Evolutionary conservation across 257 asterid genomes (phyloP), one percentile per base, ranked within the genome.

Genomic region (Ballota nigra): DNA sequence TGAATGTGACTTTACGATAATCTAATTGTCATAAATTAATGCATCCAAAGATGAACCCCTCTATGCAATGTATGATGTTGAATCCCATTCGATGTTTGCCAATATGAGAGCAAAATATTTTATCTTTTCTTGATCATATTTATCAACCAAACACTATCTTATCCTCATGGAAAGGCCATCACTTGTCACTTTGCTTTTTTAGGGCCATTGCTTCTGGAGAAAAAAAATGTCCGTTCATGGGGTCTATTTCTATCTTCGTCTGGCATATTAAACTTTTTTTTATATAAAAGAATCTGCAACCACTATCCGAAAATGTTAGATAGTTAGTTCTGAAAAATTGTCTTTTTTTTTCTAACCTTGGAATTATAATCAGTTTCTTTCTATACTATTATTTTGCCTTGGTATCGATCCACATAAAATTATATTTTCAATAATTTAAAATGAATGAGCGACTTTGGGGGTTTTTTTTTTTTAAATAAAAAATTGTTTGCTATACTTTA

Each of bases 191-290:
- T 43, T 19, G 63, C 66, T 38, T 52, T 73, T 40, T 28, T 58
- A 65, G 66, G 72, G 8, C 19, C 79, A 47, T 45, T 33, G 74
- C 47, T 23, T 66, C 29, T n/a, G 62, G 74, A 11, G 49, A 8
- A 16, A 34, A 33, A 7, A n/a, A 4, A 63, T 38, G 49, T n/a
- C 60, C 41, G n/a, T 8, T 62, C 29, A 26, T 56, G 57, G 67
- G 75, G 67, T 70, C 57, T 66, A 11, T 45, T 43, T 16, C n/a
- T n/a, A n/a, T n/a, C 29, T 51, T 28, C 47, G 3, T 55, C 13
- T 13, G 15, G 40, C 5, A 33, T 33, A 33, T 33, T 33, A 33
- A 33, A 33, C 5, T 33, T 5, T 33, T 31, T 33, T 33, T 36
- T 36, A 1, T 5, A 43, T 4, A 43, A 43, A 11, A 13, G 52